Percentiles rank a stretch among this genome's conserved stretches.
Conservation (phyloP, 2,329 filamentous ascomycete species). For the Ophiostoma ips region DNA sequence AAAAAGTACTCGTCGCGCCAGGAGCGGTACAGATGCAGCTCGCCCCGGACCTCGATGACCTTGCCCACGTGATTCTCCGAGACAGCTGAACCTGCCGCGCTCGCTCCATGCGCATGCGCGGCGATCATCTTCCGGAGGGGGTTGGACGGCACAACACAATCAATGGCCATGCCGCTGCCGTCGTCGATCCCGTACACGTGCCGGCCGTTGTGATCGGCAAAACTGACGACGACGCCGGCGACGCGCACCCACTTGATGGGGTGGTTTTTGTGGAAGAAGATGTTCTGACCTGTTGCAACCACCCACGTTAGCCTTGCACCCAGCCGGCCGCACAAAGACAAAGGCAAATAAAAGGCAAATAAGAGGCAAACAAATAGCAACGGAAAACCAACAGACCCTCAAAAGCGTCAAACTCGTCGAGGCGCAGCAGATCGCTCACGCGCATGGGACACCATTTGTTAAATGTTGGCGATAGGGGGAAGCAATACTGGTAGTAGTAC, state of each 20-base stretch:
- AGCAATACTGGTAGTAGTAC: constrained; percentile 48
- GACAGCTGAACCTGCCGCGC: background rate
- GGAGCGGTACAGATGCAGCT: constrained; percentile 30
- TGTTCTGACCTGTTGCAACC: constrained; percentile 37
- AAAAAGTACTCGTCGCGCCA: constrained; percentile 17
- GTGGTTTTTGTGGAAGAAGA: constrained; percentile 58
- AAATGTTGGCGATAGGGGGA: constrained; percentile 46
- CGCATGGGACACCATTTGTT: constrained; percentile 45
- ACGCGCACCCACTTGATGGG: constrained; percentile 64
- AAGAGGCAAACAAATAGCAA: too few species aligned
- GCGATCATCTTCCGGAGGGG: background rate
- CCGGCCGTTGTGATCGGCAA: constrained; percentile 34
- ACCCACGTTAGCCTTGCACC: background rate
- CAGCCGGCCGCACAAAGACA: too few species aligned
- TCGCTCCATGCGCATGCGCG: too few species aligned
- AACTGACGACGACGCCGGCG: constrained; percentile 53
- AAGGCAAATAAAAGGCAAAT: too few species aligned
- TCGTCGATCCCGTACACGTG: constrained; percentile 49
- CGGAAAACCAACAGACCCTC: constrained; percentile 31
- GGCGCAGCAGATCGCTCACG: constrained; percentile 32
- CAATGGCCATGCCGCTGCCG: constrained; percentile 45
- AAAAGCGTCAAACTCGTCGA: constrained; percentile 36
- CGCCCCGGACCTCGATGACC: constrained; percentile 44
- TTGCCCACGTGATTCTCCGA: constrained; percentile 22
- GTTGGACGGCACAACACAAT: constrained; percentile 23